phyloP scores from a whole-genome alignment of 768 basidiomycete species.

The Paxillus ammoniavirescens region DNA sequence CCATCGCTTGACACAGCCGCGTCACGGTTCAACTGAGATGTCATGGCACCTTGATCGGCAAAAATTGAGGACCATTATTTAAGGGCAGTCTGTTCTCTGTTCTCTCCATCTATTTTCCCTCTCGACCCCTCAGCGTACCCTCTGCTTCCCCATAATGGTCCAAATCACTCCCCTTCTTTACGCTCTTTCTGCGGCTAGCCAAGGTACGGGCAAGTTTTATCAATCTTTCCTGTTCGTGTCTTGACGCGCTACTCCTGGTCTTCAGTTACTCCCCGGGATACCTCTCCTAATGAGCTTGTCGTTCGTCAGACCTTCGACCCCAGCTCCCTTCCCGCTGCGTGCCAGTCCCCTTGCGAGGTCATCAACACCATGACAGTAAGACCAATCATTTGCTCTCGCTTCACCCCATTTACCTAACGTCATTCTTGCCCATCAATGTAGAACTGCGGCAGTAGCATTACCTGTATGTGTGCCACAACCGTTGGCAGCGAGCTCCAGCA shows the following conservation, averaged over 20 bases:
- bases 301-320: conserved; percentile 17
- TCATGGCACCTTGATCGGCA: background rate
- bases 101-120: background rate
- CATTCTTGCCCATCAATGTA: background rate
- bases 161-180: conserved; percentile 18
- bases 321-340: conserved; percentile 11
- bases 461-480: conserved; percentile 12
- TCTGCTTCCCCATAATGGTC: conserved; percentile 15
- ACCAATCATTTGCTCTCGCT: background rate
- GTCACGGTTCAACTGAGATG: background rate
- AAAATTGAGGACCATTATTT: background rate
- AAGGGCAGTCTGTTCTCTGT: background rate
- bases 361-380: conserved; percentile 19
- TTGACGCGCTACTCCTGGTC: background rate
- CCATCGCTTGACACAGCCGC: background rate
- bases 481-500: conserved; percentile 12
- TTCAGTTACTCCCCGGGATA: background rate
- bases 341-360: conserved; percentile 22
- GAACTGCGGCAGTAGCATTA: conserved; percentile 5
- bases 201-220: conserved; percentile 5
- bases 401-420: background rate
- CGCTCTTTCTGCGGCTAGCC: conserved; percentile 7
- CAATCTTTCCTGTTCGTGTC: background rate
- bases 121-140: background rate
- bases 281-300: conserved; percentile 10